Base-by-base conservation (phyloP, 257 asterid species). In the Nicotiana tabacum region DNA sequence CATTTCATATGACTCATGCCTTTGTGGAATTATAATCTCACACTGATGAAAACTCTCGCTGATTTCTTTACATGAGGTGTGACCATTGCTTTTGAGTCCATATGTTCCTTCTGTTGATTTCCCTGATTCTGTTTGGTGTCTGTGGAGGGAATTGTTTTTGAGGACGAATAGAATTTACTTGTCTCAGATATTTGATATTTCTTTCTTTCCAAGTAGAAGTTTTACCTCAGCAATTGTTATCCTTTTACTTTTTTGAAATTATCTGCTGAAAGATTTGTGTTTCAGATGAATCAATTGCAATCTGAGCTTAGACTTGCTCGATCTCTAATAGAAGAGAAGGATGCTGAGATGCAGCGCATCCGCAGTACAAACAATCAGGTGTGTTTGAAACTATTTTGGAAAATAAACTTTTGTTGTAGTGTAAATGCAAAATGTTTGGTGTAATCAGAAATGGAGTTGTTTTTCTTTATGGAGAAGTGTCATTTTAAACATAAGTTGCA, bases 281-380 rank as follows among this genome's bases (percentile, higher is more conserved):
- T 82, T 89, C 92, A 94, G 98, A 92, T 94, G 93, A 91, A 96
- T 87, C 98, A 94, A 78, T 81, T 93, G 89, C 99, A 94, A 87
- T 93, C 99, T 82, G 98, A 96, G 85, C 89, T 96, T 61, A 89
- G 92, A 82, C 97, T 94, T 86, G 98, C 99, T 64, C 92, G 98
- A 83, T 94, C 98, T 81, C 85, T 96, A 86, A 90, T 96, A 87
- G 95, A 95, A 18, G 99, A 96, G 91, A 92, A 93, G 85, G 99
- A 94, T 90, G 83, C 92, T 2, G 99, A 94, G 82, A 86, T 92
- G 82, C 99, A 93, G 84, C 90, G 90, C 66, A 83, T 93, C 85
- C 95, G 91, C 70, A 89, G 70, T 83, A 92, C 94, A 83, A 96
- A 94, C 88, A 93, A 86, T 88, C 98, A 96, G 97, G 99, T 94